phyloP scores from a whole-genome alignment of 306 rosid genomes.

The Vigna hirtella region DNA sequence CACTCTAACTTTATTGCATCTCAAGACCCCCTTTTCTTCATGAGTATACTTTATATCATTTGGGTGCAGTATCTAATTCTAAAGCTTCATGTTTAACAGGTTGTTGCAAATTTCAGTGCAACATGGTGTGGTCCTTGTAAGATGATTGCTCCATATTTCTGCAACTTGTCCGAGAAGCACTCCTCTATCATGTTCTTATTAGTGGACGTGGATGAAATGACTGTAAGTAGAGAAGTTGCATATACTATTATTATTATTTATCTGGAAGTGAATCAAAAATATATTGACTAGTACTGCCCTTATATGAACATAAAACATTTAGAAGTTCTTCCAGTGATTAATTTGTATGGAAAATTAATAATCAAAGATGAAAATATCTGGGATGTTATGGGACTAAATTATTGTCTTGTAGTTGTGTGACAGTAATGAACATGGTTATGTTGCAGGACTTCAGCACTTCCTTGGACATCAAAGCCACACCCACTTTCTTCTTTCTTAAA shows the following conservation, averaged over 20 bases:
- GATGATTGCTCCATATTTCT: slow-evolving; percentile 65
- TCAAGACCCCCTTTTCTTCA: too few species aligned
- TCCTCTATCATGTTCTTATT: slow-evolving; percentile 73
- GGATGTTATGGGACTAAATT: neutral
- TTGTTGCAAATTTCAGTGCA: slow-evolving; percentile 91
- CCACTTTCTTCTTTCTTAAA: slow-evolving; percentile 88
- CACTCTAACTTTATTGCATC: neutral
- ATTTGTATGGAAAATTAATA: neutral
- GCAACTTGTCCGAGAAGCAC: slow-evolving; percentile 72
- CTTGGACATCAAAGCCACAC: slow-evolving; percentile 93
- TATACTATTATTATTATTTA: neutral
- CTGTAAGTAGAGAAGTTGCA: slow-evolving; percentile 58
- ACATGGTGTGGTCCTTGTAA: slow-evolving; percentile 94
- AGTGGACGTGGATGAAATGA: slow-evolving; percentile 80
- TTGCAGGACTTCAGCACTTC: slow-evolving; percentile 84
- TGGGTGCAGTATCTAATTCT: slow-evolving; percentile 9
- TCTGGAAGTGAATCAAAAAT: too few species aligned
- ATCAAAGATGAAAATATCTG: neutral
- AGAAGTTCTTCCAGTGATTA: too few species aligned
- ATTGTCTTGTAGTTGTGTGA: neutral
- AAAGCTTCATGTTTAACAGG: slow-evolving; percentile 58
- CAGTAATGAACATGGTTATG: slow-evolving; percentile 24
- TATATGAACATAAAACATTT: too few species aligned
- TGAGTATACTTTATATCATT: neutral
- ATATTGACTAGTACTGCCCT: too few species aligned